Base-by-base conservation (phyloP, 2,329 filamentous ascomycete genomes). In the Coniochaeta hoffmannii region DNA sequence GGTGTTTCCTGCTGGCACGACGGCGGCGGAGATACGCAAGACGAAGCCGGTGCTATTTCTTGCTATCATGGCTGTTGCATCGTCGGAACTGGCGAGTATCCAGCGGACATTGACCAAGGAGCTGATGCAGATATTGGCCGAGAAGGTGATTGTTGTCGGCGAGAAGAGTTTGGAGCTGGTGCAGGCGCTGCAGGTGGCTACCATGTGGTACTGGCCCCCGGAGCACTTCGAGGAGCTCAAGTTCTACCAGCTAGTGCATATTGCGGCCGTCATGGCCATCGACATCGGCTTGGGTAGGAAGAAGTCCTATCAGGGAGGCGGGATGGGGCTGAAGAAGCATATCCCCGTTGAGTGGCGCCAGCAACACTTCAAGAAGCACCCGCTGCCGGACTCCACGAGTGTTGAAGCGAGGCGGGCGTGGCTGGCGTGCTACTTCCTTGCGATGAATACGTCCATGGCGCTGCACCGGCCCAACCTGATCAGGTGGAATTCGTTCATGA, bases 201-300 rank as follows among this genome's bases (percentile, higher is more conserved):
- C 86, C n/a, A 80, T 91, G 19, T 96, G 90, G 89, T 95, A 96
- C 68, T 85, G 85, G 68, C 89, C 90, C 15, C 90, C 90, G 0
- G 86, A 93, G 61, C 81, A 88, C 63, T 89, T 89, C 57, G 89
- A 95, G 64, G 88, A 94, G 71, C 82, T 93, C 65, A 94, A 94
- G 66, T 95, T 94, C 68, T 96, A 94, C 71, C 89, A 93, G 72
- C 80, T 94, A 61, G 84, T 90, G 49, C 89, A 96, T 67, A 83
- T 90, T 65, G 87, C 88, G 2, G 86, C 86, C 50, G 81, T 90
- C 62, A 89, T 96, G 85, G 87, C 87, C 26, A 84, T 95, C 55
- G 90, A 96, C 62, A 80, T 96, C 32, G 90, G 90, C 0, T 80
- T 96, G 7, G 88, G 73, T 7, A 64, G 67, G 61, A 68, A 65